A percentile compares a stretch with the other conserved stretches of the same genome.
phyloP scores from a whole-genome alignment of 495 filamentous ascomycete genomes.

The Annulohypoxylon stygium region DNA sequence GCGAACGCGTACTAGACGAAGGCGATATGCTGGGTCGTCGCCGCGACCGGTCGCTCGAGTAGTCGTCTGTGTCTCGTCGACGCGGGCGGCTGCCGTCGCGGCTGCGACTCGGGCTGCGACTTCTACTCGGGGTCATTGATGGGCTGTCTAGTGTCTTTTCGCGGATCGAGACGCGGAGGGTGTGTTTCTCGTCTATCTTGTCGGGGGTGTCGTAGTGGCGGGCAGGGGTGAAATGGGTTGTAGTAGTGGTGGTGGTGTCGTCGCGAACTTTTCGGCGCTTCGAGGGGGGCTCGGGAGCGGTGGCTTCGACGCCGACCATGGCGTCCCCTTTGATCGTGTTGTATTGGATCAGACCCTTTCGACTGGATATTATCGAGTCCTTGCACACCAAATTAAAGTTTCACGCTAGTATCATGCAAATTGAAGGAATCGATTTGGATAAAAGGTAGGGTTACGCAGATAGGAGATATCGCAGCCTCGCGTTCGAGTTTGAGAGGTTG shows the following conservation, averaged over 20 bases:
- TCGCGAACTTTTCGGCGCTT: slow-evolving; percentile 70
- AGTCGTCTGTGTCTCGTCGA: slow-evolving; percentile 50
- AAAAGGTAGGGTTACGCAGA: neutral
- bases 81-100: slow-evolving; percentile 26
- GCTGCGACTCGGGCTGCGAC: slow-evolving; percentile 47
- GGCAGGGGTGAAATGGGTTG: slow-evolving; percentile 47
- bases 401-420: neutral
- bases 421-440: neutral
- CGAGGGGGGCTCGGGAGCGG: slow-evolving; percentile 56
- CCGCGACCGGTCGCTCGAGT: slow-evolving; percentile 53
- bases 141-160: slow-evolving; percentile 54
- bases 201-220: slow-evolving; percentile 51
- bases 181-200: slow-evolving; percentile 30
- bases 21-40: slow-evolving; percentile 46
- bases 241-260: slow-evolving; percentile 50
- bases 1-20: slow-evolving; percentile 49
- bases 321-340: neutral
- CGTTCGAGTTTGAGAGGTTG: slow-evolving; percentile 16
- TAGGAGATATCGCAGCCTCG: slow-evolving; percentile 37
- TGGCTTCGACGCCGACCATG: slow-evolving; percentile 56
- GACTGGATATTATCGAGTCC: neutral
- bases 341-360: neutral
- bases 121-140: slow-evolving; percentile 49
- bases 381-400: neutral
- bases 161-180: slow-evolving; percentile 56